Conservation (phyloP, 768 basidiomycete species). For the Xerocomellus dryophilus region DNA sequence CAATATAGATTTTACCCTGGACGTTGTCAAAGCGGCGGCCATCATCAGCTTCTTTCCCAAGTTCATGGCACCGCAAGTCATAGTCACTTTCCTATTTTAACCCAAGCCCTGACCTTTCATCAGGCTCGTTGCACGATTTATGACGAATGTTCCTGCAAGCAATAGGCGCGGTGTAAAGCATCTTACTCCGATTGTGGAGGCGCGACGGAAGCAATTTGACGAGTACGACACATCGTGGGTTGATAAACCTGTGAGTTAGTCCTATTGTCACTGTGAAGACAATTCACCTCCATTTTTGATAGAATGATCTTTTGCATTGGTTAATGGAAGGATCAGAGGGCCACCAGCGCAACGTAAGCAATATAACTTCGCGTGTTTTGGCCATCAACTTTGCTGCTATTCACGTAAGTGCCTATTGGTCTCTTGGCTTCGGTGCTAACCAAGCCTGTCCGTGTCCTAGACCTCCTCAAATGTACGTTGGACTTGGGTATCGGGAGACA, state of each 20-base stretch:
- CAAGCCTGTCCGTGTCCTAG: not conserved
- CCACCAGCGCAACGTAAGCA: slow-evolving; percentile 5
- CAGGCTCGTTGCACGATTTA: slow-evolving; percentile 1
- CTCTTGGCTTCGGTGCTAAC: not conserved
- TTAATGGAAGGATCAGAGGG: slow-evolving; percentile 25
- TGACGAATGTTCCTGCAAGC: slow-evolving; percentile 3
- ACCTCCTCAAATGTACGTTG: slow-evolving; percentile 11
- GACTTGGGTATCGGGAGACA: not conserved
- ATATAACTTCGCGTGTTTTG: slow-evolving; percentile 23
- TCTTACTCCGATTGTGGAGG: slow-evolving; percentile 27
- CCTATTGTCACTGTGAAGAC: not conserved
- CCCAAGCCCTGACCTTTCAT: not conserved
- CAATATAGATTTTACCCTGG: slow-evolving; percentile 27
- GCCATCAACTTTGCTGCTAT: slow-evolving; percentile 24
- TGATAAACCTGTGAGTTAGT: slow-evolving; percentile 3
- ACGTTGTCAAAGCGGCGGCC: not conserved
- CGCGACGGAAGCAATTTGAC: not conserved
- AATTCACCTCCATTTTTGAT: not conserved
- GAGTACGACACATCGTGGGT: not conserved
- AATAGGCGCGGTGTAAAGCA: slow-evolving; percentile 8
- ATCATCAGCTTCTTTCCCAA: slow-evolving; percentile 32
- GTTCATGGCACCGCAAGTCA: slow-evolving; percentile 32
- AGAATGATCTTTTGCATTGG: slow-evolving; percentile 37
- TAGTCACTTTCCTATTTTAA: not conserved
- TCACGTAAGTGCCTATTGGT: slow-evolving; percentile 5